Evolutionary conservation across 1,284 basidiomycete species (phyloP).

Genomic region (Serendipita sp.): DNA sequence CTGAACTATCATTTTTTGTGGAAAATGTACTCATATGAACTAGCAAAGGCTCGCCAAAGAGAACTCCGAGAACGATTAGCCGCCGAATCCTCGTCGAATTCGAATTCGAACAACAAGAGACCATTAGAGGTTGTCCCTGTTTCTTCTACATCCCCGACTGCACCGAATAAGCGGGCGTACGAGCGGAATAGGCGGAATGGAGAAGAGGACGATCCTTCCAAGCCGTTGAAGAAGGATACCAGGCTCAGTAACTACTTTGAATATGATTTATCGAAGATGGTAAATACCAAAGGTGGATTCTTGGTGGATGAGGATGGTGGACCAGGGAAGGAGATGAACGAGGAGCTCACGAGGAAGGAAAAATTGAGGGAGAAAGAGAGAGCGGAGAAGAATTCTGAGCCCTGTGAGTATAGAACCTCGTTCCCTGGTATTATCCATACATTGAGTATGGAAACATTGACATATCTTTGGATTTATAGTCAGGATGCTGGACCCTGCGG

Average conservation of each 20-base stretch:
- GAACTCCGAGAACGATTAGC: slow-evolving; percentile 26
- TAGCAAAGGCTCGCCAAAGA: slow-evolving; percentile 38
- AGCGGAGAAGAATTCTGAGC: slow-evolving; percentile 51
- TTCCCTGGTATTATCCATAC: neutral
- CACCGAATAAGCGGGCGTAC: slow-evolving; percentile 22
- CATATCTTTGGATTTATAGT: slow-evolving; percentile 17
- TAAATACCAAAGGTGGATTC: slow-evolving; percentile 89
- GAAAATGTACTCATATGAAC: slow-evolving; percentile 10
- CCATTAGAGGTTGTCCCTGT: slow-evolving; percentile 35
- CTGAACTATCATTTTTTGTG: neutral
- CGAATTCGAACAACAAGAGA: slow-evolving; percentile 46
- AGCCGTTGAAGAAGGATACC: slow-evolving; percentile 52
- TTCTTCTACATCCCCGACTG: slow-evolving; percentile 45
- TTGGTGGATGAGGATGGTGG: slow-evolving; percentile 56
- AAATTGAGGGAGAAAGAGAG: slow-evolving; percentile 61
- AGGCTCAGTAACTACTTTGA: slow-evolving; percentile 73
- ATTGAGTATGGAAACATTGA: neutral
- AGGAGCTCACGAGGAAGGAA: slow-evolving; percentile 53
- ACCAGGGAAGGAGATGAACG: slow-evolving; percentile 48
- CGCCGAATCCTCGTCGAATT: slow-evolving; percentile 25
- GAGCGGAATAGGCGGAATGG: neutral
- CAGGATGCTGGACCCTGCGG: slow-evolving; percentile 39
- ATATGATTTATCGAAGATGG: slow-evolving; percentile 94
- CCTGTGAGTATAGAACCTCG: slow-evolving; percentile 34
- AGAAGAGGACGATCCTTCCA: slow-evolving; percentile 16